Conservation (phyloP, 1,284 basidiomycete species). For the Cryptococcus sp. region DNA sequence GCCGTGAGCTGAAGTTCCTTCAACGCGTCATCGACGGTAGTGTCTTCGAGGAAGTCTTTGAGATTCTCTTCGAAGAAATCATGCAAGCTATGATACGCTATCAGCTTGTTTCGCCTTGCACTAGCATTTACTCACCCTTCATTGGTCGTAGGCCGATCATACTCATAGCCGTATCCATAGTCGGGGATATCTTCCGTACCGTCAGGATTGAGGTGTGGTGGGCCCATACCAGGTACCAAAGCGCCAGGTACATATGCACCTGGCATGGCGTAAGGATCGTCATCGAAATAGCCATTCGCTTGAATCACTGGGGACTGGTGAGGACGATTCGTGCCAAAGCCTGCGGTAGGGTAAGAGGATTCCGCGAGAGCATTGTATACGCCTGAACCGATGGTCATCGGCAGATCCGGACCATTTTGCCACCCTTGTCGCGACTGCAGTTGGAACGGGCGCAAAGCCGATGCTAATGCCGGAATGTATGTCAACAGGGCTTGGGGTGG, state of each 20-base stretch:
- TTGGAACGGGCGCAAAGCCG: no score
- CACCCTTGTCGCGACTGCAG: no score
- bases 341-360: not conserved
- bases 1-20: constrained; percentile 28
- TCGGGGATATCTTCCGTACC: constrained; percentile 7
- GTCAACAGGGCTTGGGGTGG: no score
- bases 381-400: no score
- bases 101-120: not conserved
- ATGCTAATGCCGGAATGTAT: no score
- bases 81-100: constrained; percentile 22
- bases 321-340: not conserved
- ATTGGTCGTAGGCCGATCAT: constrained; percentile 18
- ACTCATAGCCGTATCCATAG: constrained; percentile 11
- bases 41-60: constrained; percentile 40
- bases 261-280: not conserved
- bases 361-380: not conserved
- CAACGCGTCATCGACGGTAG: constrained; percentile 36
- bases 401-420: no score
- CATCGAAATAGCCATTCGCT: not conserved
- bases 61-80: constrained; percentile 44
- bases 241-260: not conserved
- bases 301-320: not conserved
- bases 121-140: constrained; percentile 21
- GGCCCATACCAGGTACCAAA: not conserved
- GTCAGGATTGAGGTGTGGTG: not conserved